Base-by-base conservation (phyloP, 2,329 filamentous ascomycete genomes). In the Endocalyx cinctus region DNA sequence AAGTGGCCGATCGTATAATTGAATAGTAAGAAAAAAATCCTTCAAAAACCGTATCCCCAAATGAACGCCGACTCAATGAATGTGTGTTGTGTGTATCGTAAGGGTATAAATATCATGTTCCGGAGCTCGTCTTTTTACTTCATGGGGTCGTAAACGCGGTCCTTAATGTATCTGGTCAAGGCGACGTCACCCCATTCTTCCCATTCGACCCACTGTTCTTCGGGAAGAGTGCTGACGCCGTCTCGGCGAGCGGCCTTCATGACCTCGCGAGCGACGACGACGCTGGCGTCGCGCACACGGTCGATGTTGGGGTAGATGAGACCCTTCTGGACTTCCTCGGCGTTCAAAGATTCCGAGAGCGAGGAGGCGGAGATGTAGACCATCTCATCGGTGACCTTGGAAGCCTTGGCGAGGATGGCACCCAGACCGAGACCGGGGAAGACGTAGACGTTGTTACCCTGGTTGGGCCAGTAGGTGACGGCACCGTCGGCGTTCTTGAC, bases 391-490 rank as follows among this genome's bases (percentile, higher is more conserved):
- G 90, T 97, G 47, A 97, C 74, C 50, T 80, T 80, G 46, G 85
- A 81, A 10, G 88, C 77, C 71, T 96, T 94, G 66, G 83, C 82
- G 30, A 97, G 77, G 56, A 97, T 96, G 46, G 90, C 85, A 41
- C 89, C 92, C 18, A 97, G 79, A 37, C 92, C 92, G 39, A 97
- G 84, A 54, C 90, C 92, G 1, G 92, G 92, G 80, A 98, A 98
- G 41, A 98, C 86, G 59, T 96, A 96, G 69, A 82, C 77, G 52
- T 82, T 82, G 74, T 89, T 89, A 46, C 90, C 89, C 69, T 87
- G 83, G 63, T 85, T 87, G 35, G 84, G 82, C 62, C 84, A 73
- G 66, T 87, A 82, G 20, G 78, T 84, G 46, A 79, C 70, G 31
- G 68, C 66, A 39, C 74, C 69, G 26, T 79, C 76, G 19, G 69